Base-by-base conservation (phyloP, 2,329 filamentous ascomycete genomes). In the Colletotrichum magnum region DNA sequence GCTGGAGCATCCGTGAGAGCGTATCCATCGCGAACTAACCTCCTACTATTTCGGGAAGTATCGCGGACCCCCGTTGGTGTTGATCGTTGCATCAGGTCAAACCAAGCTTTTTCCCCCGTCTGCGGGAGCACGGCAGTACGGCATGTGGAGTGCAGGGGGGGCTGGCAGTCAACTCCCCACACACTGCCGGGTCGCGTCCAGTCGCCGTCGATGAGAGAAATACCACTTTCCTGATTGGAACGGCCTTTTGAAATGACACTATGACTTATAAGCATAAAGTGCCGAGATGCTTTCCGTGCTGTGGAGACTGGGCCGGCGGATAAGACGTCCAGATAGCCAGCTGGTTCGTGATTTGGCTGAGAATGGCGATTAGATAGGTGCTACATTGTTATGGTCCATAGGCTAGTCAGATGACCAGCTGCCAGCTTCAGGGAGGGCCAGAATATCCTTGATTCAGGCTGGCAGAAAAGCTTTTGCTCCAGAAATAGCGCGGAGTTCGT, bases 171-270 rank as follows among this genome's bases (percentile, higher is more conserved):
- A 43, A 43, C 48, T 43, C 58, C 32, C 58, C 58, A 32, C 36
- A 61, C 24, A 6, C 32, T 61, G 45, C 52, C 48, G n/a, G 47
- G 18, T 52, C 48, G 48, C 32, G 47, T 52, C 24, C 21, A 61
- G 36, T 48, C 32, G 57, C 45, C 18, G 39, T 39, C n/a, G 36
- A 28, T 43, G 36, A 53, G 50, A 28, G 9, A 45, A 48, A 51
- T 66, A 69, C 66, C 62, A 69, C 66, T 57, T 69, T 66, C 66
- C 66, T 69, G 12, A 45, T 57, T 36, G 15, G 57, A 52, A 39
- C 45, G 12, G 26, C 43, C 36, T 61, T 59, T 51, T 24, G 51
- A 15, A 21, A 57, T 59, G 28, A 45, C 56, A 13, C 66, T 28
- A 57, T 57, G 28, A 41, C 24, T 61, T 43, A 56, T 52, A 28